Conservation (phyloP, 2,329 filamentous ascomycete genomes). For the Ascocoryne sarcoides region DNA sequence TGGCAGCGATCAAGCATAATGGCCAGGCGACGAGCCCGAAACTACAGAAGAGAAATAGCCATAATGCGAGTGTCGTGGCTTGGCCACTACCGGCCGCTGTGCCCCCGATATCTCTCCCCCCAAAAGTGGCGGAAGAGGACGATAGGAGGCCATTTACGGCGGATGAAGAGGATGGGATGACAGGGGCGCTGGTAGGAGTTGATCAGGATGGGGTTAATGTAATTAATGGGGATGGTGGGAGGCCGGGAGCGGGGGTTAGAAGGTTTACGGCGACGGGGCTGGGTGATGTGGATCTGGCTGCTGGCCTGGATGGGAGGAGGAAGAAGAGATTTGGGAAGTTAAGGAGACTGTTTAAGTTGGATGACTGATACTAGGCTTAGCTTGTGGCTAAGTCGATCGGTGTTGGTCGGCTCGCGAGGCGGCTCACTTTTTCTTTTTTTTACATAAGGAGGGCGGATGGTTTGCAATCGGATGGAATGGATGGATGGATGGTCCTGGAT, state of each 20-base stretch:
- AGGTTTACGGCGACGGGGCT: slow-evolving; percentile 23
- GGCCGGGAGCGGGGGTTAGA: slow-evolving; percentile 17
- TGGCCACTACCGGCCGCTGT: slow-evolving; percentile 45
- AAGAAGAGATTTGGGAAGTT: slow-evolving; percentile 62
- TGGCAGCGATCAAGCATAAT: slow-evolving; percentile 37
- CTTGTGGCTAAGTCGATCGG: too few species aligned
- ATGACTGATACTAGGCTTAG: too few species aligned
- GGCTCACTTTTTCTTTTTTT: too few species aligned
- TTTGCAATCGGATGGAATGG: too few species aligned
- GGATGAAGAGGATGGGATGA: slow-evolving; percentile 12
- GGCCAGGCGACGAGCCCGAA: slow-evolving; percentile 31
- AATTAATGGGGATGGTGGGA: slow-evolving; percentile 6
- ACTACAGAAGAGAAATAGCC: slow-evolving; percentile 21
- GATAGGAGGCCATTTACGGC: slow-evolving; percentile 24
- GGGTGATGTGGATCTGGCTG: slow-evolving; percentile 12
- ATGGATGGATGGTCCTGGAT: too few species aligned
- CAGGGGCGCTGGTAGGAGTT: slow-evolving; percentile 1
- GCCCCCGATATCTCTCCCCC: slow-evolving; percentile 28
- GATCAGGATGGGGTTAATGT: not conserved
- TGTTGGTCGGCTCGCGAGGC: too few species aligned
- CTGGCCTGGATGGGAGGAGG: slow-evolving; percentile 27
- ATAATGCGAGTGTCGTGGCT: slow-evolving; percentile 30
- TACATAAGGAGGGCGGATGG: too few species aligned
- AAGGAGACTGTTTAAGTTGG: slow-evolving; percentile 55
- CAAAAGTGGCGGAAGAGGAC: slow-evolving; percentile 25